Base-by-base conservation (phyloP, 2,329 filamentous ascomycete species). In the Fusarium fracticaudum region DNA sequence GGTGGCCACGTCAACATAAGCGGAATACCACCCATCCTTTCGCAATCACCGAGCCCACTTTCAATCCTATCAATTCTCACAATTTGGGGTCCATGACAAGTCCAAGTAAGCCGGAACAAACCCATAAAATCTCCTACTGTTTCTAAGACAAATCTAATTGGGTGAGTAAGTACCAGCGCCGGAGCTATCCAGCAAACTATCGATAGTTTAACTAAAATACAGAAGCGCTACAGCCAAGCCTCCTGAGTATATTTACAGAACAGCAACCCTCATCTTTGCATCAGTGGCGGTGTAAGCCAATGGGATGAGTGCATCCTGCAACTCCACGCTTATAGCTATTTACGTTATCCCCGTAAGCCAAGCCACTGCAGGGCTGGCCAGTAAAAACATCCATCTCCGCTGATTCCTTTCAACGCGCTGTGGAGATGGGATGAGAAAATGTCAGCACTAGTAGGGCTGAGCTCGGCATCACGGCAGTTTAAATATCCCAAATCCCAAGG, bases 381-480 rank as follows among this genome's bases (percentile, higher is more conserved):
- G 33, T 59, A 31, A n/a, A 24, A 41, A 5, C 15, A 40, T 40
- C 22, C 11, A 26, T n/a, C 40, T 38, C 8, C 6, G 35, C 22
- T 41, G 35, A 24, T 33, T 33, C 5, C 22, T 51, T 44, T 4
- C 38, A 40, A 48, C 38, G 14, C 9, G 38, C 57, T 44, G 22
- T 44, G 47, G 47, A 65, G 41, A 22, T 33, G n/a, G 45, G 26
- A 60, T 40, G 45, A 45, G 57, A 26, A 17, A n/a, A 53, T 53
- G 66, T 70, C 54, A 70, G 67, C 67, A 70, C 67, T 70, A 70
- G 66, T 40, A 69, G 66, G 57, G 64, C 66, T 69, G 66, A 69
- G 65, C 18, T 47, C 45, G 51, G 63, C 40, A 67, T 53, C 26
- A 18, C 53, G 65, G 65, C 66, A 60, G 37, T 54, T 70, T 44